Percentiles rank a stretch among this genome's conserved stretches.
Evolutionary conservation across 768 basidiomycete species (phyloP).

Genomic region (Suillus subaureus): DNA sequence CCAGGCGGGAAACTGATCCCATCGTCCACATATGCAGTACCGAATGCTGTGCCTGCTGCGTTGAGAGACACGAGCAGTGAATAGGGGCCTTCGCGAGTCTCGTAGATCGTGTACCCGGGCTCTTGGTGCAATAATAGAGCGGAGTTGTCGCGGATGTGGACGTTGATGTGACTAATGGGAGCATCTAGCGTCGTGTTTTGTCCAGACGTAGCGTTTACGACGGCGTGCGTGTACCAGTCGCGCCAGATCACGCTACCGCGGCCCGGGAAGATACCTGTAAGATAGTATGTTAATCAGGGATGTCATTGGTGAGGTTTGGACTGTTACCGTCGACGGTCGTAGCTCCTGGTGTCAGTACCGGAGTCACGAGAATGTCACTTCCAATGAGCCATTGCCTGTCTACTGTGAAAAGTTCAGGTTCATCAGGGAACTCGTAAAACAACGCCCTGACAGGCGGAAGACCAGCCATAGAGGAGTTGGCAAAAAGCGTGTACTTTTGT

Average conservation of each 20-base stretch:
- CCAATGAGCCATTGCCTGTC: conserved; percentile 78
- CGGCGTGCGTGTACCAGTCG: conserved; percentile 72
- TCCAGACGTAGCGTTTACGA: conserved; percentile 45
- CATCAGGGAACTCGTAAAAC: conserved; percentile 78
- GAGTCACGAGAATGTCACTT: conserved; percentile 70
- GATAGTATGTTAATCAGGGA: too few species aligned
- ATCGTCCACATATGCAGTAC: conserved; percentile 70
- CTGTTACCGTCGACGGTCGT: conserved; percentile 63
- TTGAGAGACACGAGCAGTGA: conserved; percentile 61
- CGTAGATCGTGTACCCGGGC: conserved; percentile 69
- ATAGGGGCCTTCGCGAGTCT: conserved; percentile 64
- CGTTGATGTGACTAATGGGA: conserved; percentile 74
- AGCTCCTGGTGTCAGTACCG: conserved; percentile 69
- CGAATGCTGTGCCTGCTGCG: conserved; percentile 50
- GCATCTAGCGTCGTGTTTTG: conserved; percentile 55
- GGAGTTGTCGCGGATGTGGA: conserved; percentile 72
- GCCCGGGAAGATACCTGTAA: conserved; percentile 74
- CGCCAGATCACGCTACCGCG: conserved; percentile 61
- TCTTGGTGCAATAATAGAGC: conserved; percentile 62
- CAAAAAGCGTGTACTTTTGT: conserved; percentile 69
- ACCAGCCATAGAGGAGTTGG: conserved; percentile 62
- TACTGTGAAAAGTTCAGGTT: conserved; percentile 61
- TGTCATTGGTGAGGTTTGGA: background rate
- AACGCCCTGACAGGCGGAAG: conserved; percentile 75
- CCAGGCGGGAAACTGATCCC: conserved; percentile 63